These are phyloP conservation scores for Alternaria arbusti DNA, from an alignment of 2,329 filamentous ascomycete species.

Conservation along the genomic window DNA sequence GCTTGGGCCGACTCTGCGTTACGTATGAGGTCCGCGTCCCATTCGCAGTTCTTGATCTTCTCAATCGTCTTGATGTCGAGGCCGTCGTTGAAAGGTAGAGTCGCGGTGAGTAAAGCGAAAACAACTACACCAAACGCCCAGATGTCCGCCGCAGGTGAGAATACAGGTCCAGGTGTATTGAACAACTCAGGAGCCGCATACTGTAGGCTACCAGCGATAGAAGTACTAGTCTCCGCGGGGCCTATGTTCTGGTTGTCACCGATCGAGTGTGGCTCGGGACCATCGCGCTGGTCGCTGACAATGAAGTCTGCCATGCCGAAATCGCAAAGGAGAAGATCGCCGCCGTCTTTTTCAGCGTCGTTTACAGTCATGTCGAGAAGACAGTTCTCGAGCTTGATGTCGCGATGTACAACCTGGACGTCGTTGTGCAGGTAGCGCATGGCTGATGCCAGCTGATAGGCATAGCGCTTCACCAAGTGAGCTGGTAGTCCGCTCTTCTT, in stretches of 20 bases:
- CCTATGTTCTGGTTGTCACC: conserved; percentile 55
- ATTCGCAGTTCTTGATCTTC: conserved; percentile 66
- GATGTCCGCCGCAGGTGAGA: conserved; percentile 65
- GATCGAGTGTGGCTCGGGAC: conserved; percentile 57
- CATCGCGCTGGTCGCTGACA: conserved; percentile 59
- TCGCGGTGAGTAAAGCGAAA: conserved; percentile 66
- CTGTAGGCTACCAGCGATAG: conserved; percentile 65
- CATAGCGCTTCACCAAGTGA: conserved; percentile 64
- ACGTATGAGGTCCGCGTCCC: conserved; percentile 60
- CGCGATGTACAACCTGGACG: conserved; percentile 69
- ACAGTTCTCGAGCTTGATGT: conserved; percentile 74
- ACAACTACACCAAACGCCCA: conserved; percentile 72
- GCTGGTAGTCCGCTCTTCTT: conserved; percentile 55
- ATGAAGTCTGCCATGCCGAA: conserved; percentile 75
- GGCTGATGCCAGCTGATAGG: conserved; percentile 68
- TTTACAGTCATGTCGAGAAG: conserved; percentile 63
- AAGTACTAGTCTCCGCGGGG: conserved; percentile 63
- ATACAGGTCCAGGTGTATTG: conserved; percentile 48
- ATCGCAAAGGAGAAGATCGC: conserved; percentile 68
- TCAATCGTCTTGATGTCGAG: conserved; percentile 65
- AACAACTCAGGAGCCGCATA: conserved; percentile 61
- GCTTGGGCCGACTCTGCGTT: conserved; percentile 49
- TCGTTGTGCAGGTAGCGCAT: conserved; percentile 72
- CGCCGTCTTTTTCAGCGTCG: conserved; percentile 57
- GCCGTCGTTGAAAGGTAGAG: conserved; percentile 66